Base-by-base conservation (phyloP, 78 protist species). In the Dictyostelium brefeldianum region DNA sequence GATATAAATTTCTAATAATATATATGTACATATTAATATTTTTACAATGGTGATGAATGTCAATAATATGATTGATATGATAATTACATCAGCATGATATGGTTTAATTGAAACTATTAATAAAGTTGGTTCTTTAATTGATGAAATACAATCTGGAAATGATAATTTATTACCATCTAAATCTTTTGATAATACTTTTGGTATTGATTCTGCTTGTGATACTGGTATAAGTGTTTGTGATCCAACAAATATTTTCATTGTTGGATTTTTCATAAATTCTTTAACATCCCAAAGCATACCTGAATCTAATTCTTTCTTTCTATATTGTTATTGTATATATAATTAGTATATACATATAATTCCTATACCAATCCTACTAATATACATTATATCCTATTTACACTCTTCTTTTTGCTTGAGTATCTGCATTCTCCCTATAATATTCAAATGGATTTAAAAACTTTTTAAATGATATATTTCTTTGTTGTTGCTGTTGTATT, bases 221-320 rank as follows among this genome's bases (percentile, higher is more conserved):
- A 57, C n/a, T 25, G 77, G 46, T 18, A 74, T 74, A 5, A 64
- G 20, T n/a, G 11, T 71, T 25, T 50, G 91, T 46, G 83, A 50
- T 54, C 91, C 91, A 74, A 53, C 64, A 36, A 84, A 74, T 20
- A 74, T 5, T 18, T 84, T 84, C 75, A 84, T 54, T 50, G 78
- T 74, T 54, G 91, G 91, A 57, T 84, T 74, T 3, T 71, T 84
- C 27, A 74, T 7, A 10, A 84, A 22, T 10, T 84, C 91, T 74
- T 74, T 84, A 46, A 73, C 51, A 47, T 84, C 91, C 91, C 91
- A 84, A 1, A 78, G 18, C 4, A 84, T 43, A 84, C 91, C 91
- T 74, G 22, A 9, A 7, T 84, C 62, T 27, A 84, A 74, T 84
- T 84, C 91, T 41, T 84, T 73, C 75, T 84, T 36, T 47, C 90